phyloP scores from a whole-genome alignment of 306 rosid species.

The Ziziphus jujuba region DNA sequence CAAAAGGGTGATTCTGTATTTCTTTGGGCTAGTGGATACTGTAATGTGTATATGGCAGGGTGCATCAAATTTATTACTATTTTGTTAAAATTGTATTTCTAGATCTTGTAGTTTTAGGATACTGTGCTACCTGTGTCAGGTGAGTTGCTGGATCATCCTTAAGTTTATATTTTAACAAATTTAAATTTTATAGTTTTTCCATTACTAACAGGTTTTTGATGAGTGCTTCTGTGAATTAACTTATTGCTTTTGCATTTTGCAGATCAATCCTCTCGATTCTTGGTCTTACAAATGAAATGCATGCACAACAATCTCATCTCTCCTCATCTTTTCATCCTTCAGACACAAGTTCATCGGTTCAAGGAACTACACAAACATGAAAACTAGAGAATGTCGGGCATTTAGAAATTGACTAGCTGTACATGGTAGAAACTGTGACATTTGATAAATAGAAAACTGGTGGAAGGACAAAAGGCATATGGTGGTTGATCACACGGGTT shows the following conservation, averaged over 20 bases:
- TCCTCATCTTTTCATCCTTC: slow-evolving; percentile 47
- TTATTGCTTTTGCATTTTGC: slow-evolving; percentile 17
- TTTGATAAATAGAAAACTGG: not conserved
- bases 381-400: slow-evolving; percentile 14
- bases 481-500: slow-evolving; percentile 17
- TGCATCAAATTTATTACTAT: too few species aligned
- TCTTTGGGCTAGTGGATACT: too few species aligned
- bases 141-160: not conserved
- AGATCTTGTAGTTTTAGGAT: not conserved
- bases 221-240: not conserved
- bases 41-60: too few species aligned
- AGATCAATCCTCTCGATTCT: slow-evolving; percentile 70
- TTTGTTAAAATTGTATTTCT: not conserved
- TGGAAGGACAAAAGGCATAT: slow-evolving; percentile 1
- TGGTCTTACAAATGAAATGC: slow-evolving; percentile 67
- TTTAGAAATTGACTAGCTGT: slow-evolving; percentile 17
- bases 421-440: slow-evolving; percentile 10
- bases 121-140: too few species aligned
- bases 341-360: slow-evolving; percentile 67
- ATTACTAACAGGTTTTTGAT: not conserved
- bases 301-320: slow-evolving; percentile 49
- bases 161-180: too few species aligned
- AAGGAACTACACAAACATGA: slow-evolving; percentile 67
- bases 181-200: not conserved
- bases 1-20: too few species aligned